Evolutionary conservation across 352 stramenopile species (phyloP).

Genomic region (Phytopythium mirpurense): DNA sequence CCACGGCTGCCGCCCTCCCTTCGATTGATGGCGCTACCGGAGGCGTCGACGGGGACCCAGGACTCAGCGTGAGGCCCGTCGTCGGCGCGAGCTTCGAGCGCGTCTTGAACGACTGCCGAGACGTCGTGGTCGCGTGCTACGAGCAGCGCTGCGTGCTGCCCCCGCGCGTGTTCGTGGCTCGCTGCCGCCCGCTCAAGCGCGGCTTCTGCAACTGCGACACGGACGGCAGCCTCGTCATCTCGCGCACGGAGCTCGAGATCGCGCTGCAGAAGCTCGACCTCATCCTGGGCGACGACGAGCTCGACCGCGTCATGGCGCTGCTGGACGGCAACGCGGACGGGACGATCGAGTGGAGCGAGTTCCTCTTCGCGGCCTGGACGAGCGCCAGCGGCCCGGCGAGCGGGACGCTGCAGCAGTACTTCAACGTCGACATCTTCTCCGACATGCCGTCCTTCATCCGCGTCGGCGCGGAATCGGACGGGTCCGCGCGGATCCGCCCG

Average conservation of each 20-base stretch:
- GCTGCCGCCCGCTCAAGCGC: conserved; percentile 39
- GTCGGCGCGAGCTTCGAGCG: conserved; percentile 17
- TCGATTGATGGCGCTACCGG: background rate
- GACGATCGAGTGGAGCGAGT: conserved; percentile 42
- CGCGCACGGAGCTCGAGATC: conserved; percentile 38
- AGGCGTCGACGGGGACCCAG: too few species aligned
- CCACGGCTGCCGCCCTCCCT: background rate
- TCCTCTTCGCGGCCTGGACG: conserved; percentile 29
- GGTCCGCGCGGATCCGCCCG: too few species aligned
- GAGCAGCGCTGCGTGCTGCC: conserved; percentile 14
- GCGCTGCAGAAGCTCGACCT: conserved; percentile 51
- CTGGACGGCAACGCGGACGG: conserved; percentile 33
- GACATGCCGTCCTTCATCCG: conserved; percentile 36
- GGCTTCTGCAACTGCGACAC: conserved; percentile 37
- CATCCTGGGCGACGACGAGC: conserved; percentile 21
- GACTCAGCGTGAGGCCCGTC: too few species aligned
- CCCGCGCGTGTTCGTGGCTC: conserved; percentile 22
- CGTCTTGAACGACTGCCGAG: conserved; percentile 15
- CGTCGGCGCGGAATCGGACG: conserved; percentile 3
- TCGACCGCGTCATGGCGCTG: conserved; percentile 21
- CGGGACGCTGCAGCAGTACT: conserved; percentile 18
- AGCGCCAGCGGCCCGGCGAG: conserved; percentile 5
- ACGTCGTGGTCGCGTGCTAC: conserved; percentile 14
- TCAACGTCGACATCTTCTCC: conserved; percentile 38
- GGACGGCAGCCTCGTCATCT: conserved; percentile 26